phyloP scores from a whole-genome alignment of 768 basidiomycete species.

The Mycena kentingensis region DNA sequence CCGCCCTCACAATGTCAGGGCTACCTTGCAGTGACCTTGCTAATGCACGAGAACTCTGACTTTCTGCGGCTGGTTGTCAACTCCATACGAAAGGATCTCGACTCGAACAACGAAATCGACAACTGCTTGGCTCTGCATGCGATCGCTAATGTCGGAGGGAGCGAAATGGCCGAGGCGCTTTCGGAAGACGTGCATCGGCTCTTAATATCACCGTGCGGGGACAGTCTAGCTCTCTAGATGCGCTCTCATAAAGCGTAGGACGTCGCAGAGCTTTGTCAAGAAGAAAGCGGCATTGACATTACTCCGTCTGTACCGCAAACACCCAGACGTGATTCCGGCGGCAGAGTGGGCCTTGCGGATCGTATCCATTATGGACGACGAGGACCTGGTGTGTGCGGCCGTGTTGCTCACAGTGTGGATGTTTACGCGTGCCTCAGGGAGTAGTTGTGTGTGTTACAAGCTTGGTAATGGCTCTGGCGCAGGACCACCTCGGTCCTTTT shows the following conservation, averaged over 20 bases:
- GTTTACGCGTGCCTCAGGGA: slow-evolving; percentile 52
- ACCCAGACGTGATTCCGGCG: slow-evolving; percentile 90
- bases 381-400: slow-evolving; percentile 63
- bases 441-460: slow-evolving; percentile 94
- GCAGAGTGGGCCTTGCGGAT: slow-evolving; percentile 96
- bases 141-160: slow-evolving; percentile 96
- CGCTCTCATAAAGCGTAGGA: slow-evolving; percentile 50
- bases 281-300: slow-evolving; percentile 97
- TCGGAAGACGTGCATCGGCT: slow-evolving; percentile 92
- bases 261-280: slow-evolving; percentile 93
- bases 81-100: slow-evolving; percentile 95
- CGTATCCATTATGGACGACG: slow-evolving; percentile 93
- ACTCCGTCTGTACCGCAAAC: slow-evolving; percentile 91
- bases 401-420: slow-evolving; percentile 1
- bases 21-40: slow-evolving; percentile 92
- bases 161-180: slow-evolving; percentile 97
- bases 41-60: slow-evolving; percentile 99
- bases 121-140: slow-evolving; percentile 97
- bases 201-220: slow-evolving; percentile 86
- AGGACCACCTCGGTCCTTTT: slow-evolving; percentile 89
- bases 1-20: slow-evolving; percentile 55
- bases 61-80: slow-evolving; percentile 96
- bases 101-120: slow-evolving; percentile 90
- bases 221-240: neutral
- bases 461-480: slow-evolving; percentile 90